Conservation (phyloP, 2,329 filamentous ascomycete genomes). For the Lasiodiplodia theobromae region DNA sequence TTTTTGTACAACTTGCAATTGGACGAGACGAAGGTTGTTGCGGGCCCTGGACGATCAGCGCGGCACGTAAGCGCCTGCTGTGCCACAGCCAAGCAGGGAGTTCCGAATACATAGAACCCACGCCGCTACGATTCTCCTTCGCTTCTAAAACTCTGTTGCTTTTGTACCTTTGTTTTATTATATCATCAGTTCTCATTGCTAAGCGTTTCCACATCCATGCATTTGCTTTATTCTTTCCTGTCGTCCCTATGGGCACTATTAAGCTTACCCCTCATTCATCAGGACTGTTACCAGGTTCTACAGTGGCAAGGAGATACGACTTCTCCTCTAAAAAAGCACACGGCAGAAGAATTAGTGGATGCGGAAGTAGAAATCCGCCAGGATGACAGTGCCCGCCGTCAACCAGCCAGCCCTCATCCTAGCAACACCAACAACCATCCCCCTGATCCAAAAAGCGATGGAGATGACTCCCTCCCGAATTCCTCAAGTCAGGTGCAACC, state of each 20-base stretch:
- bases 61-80: slow-evolving; percentile 4
- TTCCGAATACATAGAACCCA: not conserved
- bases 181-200: no score
- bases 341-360: not conserved
- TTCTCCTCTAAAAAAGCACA: not conserved
- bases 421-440: no score
- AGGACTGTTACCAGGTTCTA: not conserved
- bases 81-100: not conserved
- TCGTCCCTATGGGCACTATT: not conserved
- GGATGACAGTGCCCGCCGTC: not conserved
- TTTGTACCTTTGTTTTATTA: not conserved
- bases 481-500: not conserved
- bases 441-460: no score
- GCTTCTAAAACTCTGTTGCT: not conserved
- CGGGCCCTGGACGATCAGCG: not conserved
- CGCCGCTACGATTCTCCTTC: not conserved
- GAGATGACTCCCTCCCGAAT: not conserved
- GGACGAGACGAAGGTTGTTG: not conserved
- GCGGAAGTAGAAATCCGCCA: not conserved
- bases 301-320: not conserved
- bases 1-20: not conserved
- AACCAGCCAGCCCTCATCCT: no score
- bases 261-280: not conserved
- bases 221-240: not conserved
- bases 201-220: no score